phyloP scores from a whole-genome alignment of 768 basidiomycete genomes.

The Hortiboletus flavorubellus region DNA sequence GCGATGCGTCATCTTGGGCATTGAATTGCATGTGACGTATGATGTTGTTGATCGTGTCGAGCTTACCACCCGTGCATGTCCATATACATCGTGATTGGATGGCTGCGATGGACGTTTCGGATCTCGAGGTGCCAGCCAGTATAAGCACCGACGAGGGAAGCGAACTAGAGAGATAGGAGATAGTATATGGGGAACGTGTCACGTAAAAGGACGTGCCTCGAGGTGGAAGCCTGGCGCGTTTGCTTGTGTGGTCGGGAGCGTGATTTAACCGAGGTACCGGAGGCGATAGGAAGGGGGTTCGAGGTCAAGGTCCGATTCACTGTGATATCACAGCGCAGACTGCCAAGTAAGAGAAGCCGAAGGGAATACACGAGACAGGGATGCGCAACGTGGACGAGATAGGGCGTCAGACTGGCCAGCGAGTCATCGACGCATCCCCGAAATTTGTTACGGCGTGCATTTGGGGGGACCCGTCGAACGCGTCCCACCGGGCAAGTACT shows the following conservation, averaged over 20 bases:
- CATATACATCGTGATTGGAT: background rate
- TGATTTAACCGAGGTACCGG: slow-evolving; percentile 9
- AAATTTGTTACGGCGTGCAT: slow-evolving; percentile 13
- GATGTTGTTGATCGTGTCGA: background rate
- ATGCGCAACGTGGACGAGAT: slow-evolving; percentile 1
- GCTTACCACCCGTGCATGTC: background rate
- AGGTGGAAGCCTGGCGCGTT: background rate
- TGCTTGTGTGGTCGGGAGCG: slow-evolving; percentile 4
- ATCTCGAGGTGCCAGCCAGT: slow-evolving; percentile 1
- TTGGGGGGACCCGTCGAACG: background rate
- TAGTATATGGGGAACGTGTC: background rate
- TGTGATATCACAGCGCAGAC: background rate
- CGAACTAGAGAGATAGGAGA: background rate
- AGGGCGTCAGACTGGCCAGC: background rate
- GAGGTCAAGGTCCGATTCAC: slow-evolving; percentile 2
- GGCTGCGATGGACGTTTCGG: background rate
- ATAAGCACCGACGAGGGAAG: background rate
- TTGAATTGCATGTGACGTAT: background rate
- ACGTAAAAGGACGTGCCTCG: slow-evolving; percentile 7
- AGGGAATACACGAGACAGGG: background rate
- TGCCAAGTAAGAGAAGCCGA: slow-evolving; percentile 6
- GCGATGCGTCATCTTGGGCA: background rate
- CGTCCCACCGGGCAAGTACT: background rate
- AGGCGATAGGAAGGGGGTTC: slow-evolving; percentile 1
- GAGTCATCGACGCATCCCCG: background rate